These are phyloP conservation scores for Dalbergia cochinchinensis DNA, from an alignment of 306 rosid genomes.

Conservation along the genomic window DNA sequence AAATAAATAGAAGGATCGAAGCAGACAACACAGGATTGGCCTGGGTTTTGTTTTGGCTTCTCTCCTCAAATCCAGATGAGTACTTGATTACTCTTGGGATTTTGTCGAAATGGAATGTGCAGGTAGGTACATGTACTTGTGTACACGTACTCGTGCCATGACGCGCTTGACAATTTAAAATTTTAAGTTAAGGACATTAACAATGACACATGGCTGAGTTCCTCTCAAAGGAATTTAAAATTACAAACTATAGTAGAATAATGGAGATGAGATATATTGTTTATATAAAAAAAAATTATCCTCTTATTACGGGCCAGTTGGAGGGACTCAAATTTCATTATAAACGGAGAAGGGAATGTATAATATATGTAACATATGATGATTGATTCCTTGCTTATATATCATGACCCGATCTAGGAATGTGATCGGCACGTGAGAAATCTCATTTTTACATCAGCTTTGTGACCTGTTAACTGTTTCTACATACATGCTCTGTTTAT, in stretches of 20 bases:
- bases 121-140: background rate
- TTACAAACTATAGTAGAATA: background rate
- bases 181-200: background rate
- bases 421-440: no score
- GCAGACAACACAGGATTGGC: background rate
- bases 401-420: no score
- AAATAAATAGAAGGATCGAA: background rate
- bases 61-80: background rate
- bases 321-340: no score
- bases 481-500: no score
- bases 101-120: background rate
- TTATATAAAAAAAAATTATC: no score
- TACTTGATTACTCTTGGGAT: background rate
- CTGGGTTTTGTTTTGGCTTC: background rate
- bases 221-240: background rate
- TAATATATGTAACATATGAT: no score
- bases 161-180: background rate
- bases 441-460: no score
- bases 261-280: background rate
- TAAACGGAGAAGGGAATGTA: no score
- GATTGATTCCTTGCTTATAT: no score
- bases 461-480: no score
- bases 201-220: background rate
- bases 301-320: no score
- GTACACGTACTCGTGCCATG: background rate